Conservation (phyloP, 257 asterid genomes). For the Penstemon eatonii region DNA sequence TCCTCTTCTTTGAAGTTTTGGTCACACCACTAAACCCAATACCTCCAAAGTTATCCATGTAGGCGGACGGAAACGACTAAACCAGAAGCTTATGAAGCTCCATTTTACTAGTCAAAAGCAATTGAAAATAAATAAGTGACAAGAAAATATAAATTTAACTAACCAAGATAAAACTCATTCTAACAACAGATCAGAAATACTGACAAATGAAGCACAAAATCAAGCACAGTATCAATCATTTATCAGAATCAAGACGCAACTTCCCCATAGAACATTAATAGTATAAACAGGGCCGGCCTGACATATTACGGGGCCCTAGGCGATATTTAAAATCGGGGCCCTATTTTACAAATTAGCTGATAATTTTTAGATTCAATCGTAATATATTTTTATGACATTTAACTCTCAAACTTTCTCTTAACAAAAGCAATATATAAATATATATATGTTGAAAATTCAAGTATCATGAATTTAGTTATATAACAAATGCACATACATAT, state of each 20-base stretch:
- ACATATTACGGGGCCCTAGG: no score
- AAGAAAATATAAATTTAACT: not conserved
- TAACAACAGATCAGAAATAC: slow-evolving; percentile 2
- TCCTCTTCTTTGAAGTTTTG: slow-evolving; percentile 47
- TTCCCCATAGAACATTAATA: not conserved
- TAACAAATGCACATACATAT: no score
- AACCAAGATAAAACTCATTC: slow-evolving; percentile 21
- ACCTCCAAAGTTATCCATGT: slow-evolving; percentile 55
- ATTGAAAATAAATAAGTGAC: not conserved
- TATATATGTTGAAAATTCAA: no score
- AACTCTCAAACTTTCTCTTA: no score
- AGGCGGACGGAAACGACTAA: slow-evolving; percentile 11
- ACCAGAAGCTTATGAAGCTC: slow-evolving; percentile 23
- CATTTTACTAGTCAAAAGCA: not conserved
- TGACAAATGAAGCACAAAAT: slow-evolving; percentile 7
- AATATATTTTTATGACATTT: no score
- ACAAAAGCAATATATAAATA: no score
- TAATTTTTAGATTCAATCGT: no score
- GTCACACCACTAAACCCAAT: slow-evolving; percentile 31
- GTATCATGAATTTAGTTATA: no score
- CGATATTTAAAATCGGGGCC: no score
- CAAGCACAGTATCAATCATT: not conserved
- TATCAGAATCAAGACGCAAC: slow-evolving; percentile 1
- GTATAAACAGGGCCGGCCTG: no score
- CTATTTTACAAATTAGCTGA: no score